phyloP scores from a whole-genome alignment of 2,329 filamentous ascomycete genomes.

The Elsinoe perseae region DNA sequence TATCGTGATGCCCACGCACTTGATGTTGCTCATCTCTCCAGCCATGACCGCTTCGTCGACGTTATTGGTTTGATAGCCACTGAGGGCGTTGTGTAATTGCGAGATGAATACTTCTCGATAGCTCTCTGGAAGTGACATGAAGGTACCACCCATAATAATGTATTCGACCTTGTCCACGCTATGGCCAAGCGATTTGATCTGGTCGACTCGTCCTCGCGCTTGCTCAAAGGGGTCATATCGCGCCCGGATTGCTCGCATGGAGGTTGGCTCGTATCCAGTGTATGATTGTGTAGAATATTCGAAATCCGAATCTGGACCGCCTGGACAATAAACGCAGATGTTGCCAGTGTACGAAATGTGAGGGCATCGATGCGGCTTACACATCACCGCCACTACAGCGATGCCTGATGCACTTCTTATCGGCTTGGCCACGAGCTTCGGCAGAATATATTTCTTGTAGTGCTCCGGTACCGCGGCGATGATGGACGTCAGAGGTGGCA shows the following conservation, averaged over 20 bases:
- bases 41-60: constrained; percentile 94
- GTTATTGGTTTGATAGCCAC: constrained; percentile 86
- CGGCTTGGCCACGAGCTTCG: constrained; percentile 92
- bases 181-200: constrained; percentile 90
- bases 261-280: constrained; percentile 95
- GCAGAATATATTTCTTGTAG: constrained; percentile 98
- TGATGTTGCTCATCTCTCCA: constrained; percentile 92
- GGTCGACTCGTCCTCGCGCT: constrained; percentile 88
- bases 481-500: constrained; percentile 90
- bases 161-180: constrained; percentile 99
- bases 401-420: constrained; percentile 95
- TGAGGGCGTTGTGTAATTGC: constrained; percentile 92
- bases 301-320: constrained; percentile 95
- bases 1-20: constrained; percentile 97
- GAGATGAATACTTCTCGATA: constrained; percentile 93
- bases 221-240: constrained; percentile 98
- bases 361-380: constrained; percentile 94
- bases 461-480: constrained; percentile 98
- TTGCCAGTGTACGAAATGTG: constrained; percentile 98
- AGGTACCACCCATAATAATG: constrained; percentile 99
- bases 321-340: constrained; percentile 97
- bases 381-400: constrained; percentile 98
- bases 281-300: constrained; percentile 99
- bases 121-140: constrained; percentile 87
- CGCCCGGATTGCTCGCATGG: constrained; percentile 94